Conservation (phyloP, 805 yeast genomes). For the Wickerhamiella allomyrinae region DNA sequence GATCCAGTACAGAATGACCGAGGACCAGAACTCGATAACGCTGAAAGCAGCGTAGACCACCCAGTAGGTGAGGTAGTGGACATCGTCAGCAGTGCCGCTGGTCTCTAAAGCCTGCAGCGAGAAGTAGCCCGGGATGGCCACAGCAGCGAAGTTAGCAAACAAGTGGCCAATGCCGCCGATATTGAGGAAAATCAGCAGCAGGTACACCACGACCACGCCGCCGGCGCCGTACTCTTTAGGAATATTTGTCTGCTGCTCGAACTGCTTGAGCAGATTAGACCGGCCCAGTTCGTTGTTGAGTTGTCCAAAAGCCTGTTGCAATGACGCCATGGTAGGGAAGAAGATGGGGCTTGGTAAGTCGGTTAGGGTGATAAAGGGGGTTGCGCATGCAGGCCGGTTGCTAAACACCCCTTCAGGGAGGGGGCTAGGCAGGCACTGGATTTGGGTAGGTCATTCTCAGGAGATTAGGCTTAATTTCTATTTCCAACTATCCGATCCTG, state of each 20-base stretch:
- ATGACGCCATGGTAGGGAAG: background rate
- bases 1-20: slow-evolving; percentile 82
- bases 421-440: too few species aligned
- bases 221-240: slow-evolving; percentile 81
- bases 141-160: slow-evolving; percentile 82
- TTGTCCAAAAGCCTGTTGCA: slow-evolving; percentile 3
- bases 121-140: slow-evolving; percentile 77
- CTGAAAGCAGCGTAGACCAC: slow-evolving; percentile 90
- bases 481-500: too few species aligned
- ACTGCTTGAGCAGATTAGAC: slow-evolving; percentile 20
- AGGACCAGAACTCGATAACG: slow-evolving; percentile 91
- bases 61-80: slow-evolving; percentile 88
- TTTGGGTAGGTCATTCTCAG: too few species aligned
- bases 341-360: background rate
- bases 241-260: slow-evolving; percentile 25
- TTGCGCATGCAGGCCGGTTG: too few species aligned
- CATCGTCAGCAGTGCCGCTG: slow-evolving; percentile 55
- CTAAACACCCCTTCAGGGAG: too few species aligned
- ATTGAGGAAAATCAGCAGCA: slow-evolving; percentile 70
- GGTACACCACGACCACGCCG: slow-evolving; percentile 50
- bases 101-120: slow-evolving; percentile 78
- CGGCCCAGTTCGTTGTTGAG: slow-evolving; percentile 22
- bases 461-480: too few species aligned
- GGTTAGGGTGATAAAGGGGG: background rate
- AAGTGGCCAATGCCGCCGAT: slow-evolving; percentile 92